phyloP scores from a whole-genome alignment of 129 eudicot genomes.

The Flaveria trinervia region DNA sequence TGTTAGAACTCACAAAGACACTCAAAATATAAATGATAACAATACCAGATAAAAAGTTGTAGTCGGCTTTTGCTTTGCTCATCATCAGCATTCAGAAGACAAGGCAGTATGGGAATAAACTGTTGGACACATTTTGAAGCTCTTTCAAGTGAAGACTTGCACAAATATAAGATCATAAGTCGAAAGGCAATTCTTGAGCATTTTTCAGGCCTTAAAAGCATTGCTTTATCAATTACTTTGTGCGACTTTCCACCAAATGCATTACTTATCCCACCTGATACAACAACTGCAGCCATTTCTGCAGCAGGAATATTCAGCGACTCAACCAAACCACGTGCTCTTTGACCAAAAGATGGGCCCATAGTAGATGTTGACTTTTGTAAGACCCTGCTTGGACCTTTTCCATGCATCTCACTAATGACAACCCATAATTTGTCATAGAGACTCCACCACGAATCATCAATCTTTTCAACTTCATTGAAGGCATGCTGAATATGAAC shows the following conservation, averaged over 20 bases:
- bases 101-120: constrained; percentile 71
- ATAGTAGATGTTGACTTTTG: constrained; percentile 61
- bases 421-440: constrained; percentile 82
- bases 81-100: constrained; percentile 79
- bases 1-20: constrained; percentile 19
- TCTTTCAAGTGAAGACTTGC: constrained; percentile 85
- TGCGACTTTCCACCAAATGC: constrained; percentile 85
- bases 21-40: constrained; percentile 2
- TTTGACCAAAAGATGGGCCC: constrained; percentile 87
- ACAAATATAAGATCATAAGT: constrained; percentile 71
- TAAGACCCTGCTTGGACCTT: constrained; percentile 72
- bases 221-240: constrained; percentile 89
- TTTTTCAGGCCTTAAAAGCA: constrained; percentile 85
- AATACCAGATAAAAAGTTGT: constrained; percentile 91
- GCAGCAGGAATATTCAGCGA: constrained; percentile 98
- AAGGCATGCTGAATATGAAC: constrained; percentile 30
- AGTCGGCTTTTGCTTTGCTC: constrained; percentile 92
- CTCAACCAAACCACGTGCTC: constrained; percentile 98
- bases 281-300: constrained; percentile 98
- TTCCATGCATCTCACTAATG: constrained; percentile 80
- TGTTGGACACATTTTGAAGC: constrained; percentile 84
- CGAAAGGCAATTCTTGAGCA: constrained; percentile 86
- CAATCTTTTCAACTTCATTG: constrained; percentile 47
- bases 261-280: constrained; percentile 80
- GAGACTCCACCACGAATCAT: constrained; percentile 85